Percentiles rank a stretch among this genome's conserved stretches.
phyloP scores from a whole-genome alignment of 148 eudicot species.

The Silene conica region DNA sequence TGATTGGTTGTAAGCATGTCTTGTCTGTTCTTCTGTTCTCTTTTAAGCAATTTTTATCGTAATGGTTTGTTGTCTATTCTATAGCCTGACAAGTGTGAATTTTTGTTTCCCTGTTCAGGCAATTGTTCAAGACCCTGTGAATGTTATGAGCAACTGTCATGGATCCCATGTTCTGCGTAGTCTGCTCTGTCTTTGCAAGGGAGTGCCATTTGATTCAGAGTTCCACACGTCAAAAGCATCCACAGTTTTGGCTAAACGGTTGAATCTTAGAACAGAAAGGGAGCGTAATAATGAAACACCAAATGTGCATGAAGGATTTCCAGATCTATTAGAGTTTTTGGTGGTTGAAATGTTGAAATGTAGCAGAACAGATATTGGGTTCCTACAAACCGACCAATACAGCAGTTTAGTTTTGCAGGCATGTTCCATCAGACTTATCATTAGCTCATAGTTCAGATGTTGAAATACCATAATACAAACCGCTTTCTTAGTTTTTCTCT shows the following conservation, averaged over 20 bases:
- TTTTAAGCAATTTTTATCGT: not conserved
- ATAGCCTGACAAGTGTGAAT: not conserved
- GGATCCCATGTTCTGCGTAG: constrained; percentile 96
- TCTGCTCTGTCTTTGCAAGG: constrained; percentile 89
- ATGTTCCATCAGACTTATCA: constrained; percentile 27
- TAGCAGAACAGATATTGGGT: constrained; percentile 44
- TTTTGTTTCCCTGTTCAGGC: constrained; percentile 39
- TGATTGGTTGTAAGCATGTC: not conserved
- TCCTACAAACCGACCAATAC: constrained; percentile 67
- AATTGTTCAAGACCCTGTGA: constrained; percentile 56
- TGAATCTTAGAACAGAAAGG: constrained; percentile 47
- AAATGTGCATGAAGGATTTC: constrained; percentile 53
- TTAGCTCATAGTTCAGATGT: not conserved
- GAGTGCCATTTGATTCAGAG: constrained; percentile 61
- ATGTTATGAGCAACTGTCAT: constrained; percentile 73
- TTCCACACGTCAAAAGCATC: constrained; percentile 67
- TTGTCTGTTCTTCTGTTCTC: not conserved
- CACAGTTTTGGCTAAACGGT: constrained; percentile 49
- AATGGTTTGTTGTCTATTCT: not conserved
- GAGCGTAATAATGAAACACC: constrained; percentile 29
- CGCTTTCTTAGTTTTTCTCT: not conserved
- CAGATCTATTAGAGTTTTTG: constrained; percentile 60
- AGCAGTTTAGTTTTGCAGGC: constrained; percentile 93
- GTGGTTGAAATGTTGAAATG: constrained; percentile 57
- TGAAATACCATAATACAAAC: not conserved